Base-by-base conservation (phyloP, 139 green algal genomes). In the Ettlia oleoabundans region DNA sequence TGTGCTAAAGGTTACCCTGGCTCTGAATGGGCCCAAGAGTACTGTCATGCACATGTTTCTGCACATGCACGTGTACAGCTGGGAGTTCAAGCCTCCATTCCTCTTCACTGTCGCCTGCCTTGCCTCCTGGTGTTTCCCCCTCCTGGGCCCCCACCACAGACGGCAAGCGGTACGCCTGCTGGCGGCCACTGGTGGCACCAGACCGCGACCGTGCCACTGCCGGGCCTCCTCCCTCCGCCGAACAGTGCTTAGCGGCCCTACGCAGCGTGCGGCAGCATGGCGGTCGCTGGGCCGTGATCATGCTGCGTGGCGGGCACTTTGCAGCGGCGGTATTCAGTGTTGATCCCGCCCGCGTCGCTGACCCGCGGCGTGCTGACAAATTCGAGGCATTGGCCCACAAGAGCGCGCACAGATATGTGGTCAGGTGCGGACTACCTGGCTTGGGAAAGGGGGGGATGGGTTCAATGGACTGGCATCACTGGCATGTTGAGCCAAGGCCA, bases 381-480 rank as follows among this genome's bases (percentile, higher is more conserved):
- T 62, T 42, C 41, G 76, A 78, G 43, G 51, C 24, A 24, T 68
- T 71, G 28, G 89, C 78, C 0, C 94, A 98, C 86, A 96, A 96
- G 83, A 95, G 91, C 30, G 92, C 94, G 51, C 94, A 98, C 82
- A 82, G 91, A 30, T 98, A 98, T 74, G 95, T 98, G 1, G 93
- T 98, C 33, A 92, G 95, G 88, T 84, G 69, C n/a, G 84, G 61
- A 33, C 8, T 5, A 5, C 9, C 18, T n/a, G 18, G 55, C 21
- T 28, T 5, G 28, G 55, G 21, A 9, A n/a, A 15, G 47, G 13
- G 15, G 47, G 13, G 47, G 47, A 15, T 58, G 47, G 47, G 47
- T 58, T 10, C n/a, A n/a, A n/a, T n/a, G n/a, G n/a, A n/a, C n/a
- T n/a, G n/a, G n/a, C n/a, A n/a, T n/a, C n/a, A n/a, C n/a, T n/a